Percentiles rank a stretch among this genome's conserved stretches.
phyloP scores from a whole-genome alignment of 352 stramenopile species.

The Pythium phragmitis region DNA sequence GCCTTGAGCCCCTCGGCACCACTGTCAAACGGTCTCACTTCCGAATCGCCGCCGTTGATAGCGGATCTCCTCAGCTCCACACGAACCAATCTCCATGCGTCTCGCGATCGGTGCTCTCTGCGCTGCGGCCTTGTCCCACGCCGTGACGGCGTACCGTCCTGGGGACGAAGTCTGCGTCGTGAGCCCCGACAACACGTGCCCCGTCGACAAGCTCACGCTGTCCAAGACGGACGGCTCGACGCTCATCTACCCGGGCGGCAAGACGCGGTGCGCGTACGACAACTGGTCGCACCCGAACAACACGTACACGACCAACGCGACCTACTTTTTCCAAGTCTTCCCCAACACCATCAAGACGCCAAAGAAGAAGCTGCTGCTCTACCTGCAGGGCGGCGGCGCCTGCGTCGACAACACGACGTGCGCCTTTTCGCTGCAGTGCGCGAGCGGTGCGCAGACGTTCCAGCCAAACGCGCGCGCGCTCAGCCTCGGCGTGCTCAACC shows the following conservation, averaged over 20 bases:
- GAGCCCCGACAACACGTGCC: constrained; percentile 44
- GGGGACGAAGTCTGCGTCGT: constrained; percentile 61
- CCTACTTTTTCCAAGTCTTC: constrained; percentile 81
- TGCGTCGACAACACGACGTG: constrained; percentile 69
- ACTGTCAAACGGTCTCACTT: constrained; percentile 11
- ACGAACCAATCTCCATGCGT: neutral
- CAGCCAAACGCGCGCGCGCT: constrained; percentile 42
- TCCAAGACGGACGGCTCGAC: constrained; percentile 46
- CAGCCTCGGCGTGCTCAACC: constrained; percentile 62
- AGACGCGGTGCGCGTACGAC: constrained; percentile 58
- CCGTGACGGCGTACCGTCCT: constrained; percentile 30
- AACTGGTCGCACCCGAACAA: constrained; percentile 31
- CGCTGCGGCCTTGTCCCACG: constrained; percentile 1
- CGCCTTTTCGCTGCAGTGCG: constrained; percentile 63
- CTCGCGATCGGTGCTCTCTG: constrained; percentile 17
- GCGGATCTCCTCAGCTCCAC: neutral
- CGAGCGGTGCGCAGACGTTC: constrained; percentile 36
- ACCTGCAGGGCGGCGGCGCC: constrained; percentile 67
- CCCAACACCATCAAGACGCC: constrained; percentile 37
- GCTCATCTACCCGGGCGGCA: constrained; percentile 57
- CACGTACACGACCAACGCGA: constrained; percentile 42
- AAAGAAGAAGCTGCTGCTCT: constrained; percentile 72
- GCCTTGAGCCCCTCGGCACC: neutral
- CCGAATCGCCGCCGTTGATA: constrained; percentile 11
- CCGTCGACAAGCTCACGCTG: constrained; percentile 45